Evolutionary conservation across 192 early-diverging fungal species (phyloP), one percentile per base, ranked within the genome.

Genomic region (Funneliformis geosporum): DNA sequence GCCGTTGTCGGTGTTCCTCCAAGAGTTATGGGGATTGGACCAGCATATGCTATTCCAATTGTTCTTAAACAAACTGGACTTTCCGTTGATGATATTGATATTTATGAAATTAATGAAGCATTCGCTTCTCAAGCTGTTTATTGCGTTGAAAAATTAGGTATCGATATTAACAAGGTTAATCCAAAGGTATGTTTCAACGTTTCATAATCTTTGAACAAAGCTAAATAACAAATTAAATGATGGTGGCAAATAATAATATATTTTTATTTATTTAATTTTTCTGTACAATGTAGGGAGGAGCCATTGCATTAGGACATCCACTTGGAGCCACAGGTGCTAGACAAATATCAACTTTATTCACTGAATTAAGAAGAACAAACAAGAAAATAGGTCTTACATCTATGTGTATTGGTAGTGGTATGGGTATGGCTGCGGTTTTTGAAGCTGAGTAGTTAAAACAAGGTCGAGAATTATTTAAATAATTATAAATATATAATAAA

Each of bases 61-160:
- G 95, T 94, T 59, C 85, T 95, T 78, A 86, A 93, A 83, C 92
- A 94, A 84, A 90, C 93, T 42, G 94, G 95, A 4, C 83, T 98
- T 78, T 84, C 80, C 43, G 65, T 94, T 64, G 84, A 89, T 64
- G 95, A 98, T 82, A 89, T 98, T 43, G 96, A 94, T 78, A 84
- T 98, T 75, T 94, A 87, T 76, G 96, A 99, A 85, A 91, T 99
- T 80, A 99, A 99, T 88, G 97, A 98, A 87, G 97, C 97, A 28
- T 98, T 99, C 86, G 97, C 97, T 42, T 98, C 96, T 70, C 96
- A 99, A 87, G 94, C 96, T 16, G 92, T 97, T 50, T 97, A 95
- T 90, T 94, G 90, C 75, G 89, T 95, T 55, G 92, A 97, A 85
- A 94, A 95, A 84, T 91, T 96, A 55, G 92, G 91, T 33, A 92